Base-by-base conservation (phyloP, 805 yeast species). In the Suhomyces prunicola region DNA sequence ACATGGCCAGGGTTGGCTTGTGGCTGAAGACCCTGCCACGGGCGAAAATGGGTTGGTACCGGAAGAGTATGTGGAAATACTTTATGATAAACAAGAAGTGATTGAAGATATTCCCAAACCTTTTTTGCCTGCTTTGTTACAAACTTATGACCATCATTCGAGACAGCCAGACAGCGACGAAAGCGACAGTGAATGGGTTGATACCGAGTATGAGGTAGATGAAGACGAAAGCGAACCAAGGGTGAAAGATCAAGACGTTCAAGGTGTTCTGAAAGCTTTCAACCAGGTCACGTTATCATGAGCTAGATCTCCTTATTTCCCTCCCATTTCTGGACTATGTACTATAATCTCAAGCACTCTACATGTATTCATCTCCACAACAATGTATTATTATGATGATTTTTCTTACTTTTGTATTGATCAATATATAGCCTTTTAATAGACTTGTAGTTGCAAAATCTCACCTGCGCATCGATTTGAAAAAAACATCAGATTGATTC, bases 1-100 rank as follows among this genome's bases (percentile, higher is more conserved):
- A 53, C 97, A 93, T 67, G 98, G 98, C 24, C 97, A 93, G 67
- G 99, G 99, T 6, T 94, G 99, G 99, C 79, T 94, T 3, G 97
- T 94, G 49, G 98, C 97, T 0, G 85, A 83, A 60, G 91, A 90
- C 62, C 86, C 89, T 1, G 76, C 64, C 26, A 79, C 87, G 2
- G 90, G 90, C 1, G 87, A 85, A 57, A 88, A 96, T 10, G 99
- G 99, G 1, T 80, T 94, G 49, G 96, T 94, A 5, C 99, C 99
- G 1, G 96, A 92, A 63, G 97, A 89, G 62, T 94, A 92, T 63
- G 97, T 94, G 29, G 87, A 88, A 52, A 67, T 81, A 5, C 44
- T 69, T 35, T 60, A 65, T 40, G 68, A 59, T 15, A 70, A 67
- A 13, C 74, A 64, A 9, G 69, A 62, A 2, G 66, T 60, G 19